A percentile compares a stretch with the other conserved stretches of the same genome.
phyloP scores from a whole-genome alignment of 176 grass and related monocot species.

The Paspalum vaginatum region DNA sequence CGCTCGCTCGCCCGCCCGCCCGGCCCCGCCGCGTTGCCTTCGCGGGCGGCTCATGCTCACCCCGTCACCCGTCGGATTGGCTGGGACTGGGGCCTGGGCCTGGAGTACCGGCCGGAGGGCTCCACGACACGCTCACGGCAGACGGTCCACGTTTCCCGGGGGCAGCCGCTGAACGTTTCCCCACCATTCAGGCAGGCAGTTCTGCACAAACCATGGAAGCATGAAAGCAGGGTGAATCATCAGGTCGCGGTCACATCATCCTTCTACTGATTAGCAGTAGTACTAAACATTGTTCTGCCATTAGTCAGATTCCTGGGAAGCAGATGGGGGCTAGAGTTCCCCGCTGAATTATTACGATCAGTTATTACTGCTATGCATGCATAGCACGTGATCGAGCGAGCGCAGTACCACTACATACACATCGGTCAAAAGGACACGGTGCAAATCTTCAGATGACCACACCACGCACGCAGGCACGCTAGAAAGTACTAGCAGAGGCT shows the following conservation, averaged over 20 bases:
- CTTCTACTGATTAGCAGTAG: too few relatives aligned
- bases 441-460: too few relatives aligned
- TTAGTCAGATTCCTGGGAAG: neutral
- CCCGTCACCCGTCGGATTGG: neutral
- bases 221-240: neutral
- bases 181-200: neutral
- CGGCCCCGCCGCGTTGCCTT: conserved; percentile 15
- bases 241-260: neutral
- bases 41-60: neutral
- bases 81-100: too few relatives aligned
- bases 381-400: too few relatives aligned
- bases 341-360: too few relatives aligned
- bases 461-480: too few relatives aligned
- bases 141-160: conserved; percentile 35
- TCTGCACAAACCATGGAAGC: conserved; percentile 22
- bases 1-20: conserved; percentile 14
- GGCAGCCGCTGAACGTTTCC: neutral
- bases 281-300: neutral
- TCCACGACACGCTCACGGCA: conserved; percentile 40
- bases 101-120: too few relatives aligned
- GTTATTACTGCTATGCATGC: too few relatives aligned
- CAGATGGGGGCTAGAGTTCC: too few relatives aligned
- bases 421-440: too few relatives aligned
- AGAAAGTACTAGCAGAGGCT: too few relatives aligned
- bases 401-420: too few relatives aligned